Base-by-base conservation (phyloP, 805 yeast species). In the Schwanniomyces polymorphus region DNA sequence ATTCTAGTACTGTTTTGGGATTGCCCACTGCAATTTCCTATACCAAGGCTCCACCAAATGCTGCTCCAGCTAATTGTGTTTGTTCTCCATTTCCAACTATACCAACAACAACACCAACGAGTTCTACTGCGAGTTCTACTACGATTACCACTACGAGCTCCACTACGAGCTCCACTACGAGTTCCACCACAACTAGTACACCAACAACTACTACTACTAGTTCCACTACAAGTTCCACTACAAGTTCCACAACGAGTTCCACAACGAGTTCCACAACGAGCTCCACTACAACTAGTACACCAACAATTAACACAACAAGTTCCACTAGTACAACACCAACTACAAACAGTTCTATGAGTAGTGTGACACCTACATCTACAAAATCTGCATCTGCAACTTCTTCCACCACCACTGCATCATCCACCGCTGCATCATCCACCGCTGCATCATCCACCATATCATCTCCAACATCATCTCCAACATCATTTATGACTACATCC, bases 101-200 rank as follows among this genome's bases (percentile, higher is more conserved):
- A 23, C 44, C 44, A 38, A 9, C 46, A 1, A n/a, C n/a, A 14
- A 7, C 18, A 2, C 18, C 41, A 12, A 27, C 14, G 5, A 5
- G 33, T 16, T 28, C 46, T 16, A 12, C 65, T 62, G 17, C 42
- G 26, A n/a, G 18, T 9, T 7, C 35, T n/a, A 17, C 11, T n/a
- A 49, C 40, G 34, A 52, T 54, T 21, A 62, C 48, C 3, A 41
- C 27, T 18, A 12, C 34, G 14, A 12, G 17, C 2, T 7, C 34
- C 14, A n/a, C 38, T 7, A 18, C 28, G 14, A 12, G 17, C 2
- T 7, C 34, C 14, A n/a, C 38, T 7, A 18, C 28, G 14, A 12
- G 17, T 3, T 7, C 34, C 14, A n/a, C 38, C 3, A 18, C 28
- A 7, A 7, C 28, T 7, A 12, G 38, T 28, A 12, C 35, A 5